These are phyloP conservation scores for Yamadazyma phyllophila DNA, from an alignment of 805 yeast genomes.

Conservation along the genomic window DNA sequence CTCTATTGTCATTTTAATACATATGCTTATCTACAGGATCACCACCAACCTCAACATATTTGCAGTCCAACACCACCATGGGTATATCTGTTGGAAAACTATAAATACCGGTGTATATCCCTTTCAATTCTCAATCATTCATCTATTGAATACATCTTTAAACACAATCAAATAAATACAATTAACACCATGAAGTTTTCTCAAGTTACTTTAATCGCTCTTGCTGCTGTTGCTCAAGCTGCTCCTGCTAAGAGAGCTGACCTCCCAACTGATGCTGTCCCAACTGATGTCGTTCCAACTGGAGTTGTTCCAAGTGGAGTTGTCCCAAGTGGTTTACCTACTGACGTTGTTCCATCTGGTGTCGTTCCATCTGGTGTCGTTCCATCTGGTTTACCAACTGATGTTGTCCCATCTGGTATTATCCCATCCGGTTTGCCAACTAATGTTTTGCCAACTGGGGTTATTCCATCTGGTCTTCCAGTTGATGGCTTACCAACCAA, in stretches of 20 bases:
- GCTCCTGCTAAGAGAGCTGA: conserved; percentile 15
- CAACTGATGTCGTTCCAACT: conserved; percentile 7
- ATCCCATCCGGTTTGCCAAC: conserved; percentile 6
- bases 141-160: neutral
- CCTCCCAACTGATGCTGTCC: conserved; percentile 4
- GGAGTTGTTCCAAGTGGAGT: conserved; percentile 10
- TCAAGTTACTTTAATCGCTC: conserved; percentile 10
- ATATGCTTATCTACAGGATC: too few relatives aligned
- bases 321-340: conserved; percentile 3
- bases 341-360: conserved; percentile 5
- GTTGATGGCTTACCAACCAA: too few relatives aligned
- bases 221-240: conserved; percentile 12
- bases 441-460: conserved; percentile 6
- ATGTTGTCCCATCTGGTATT: conserved; percentile 3
- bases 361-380: conserved; percentile 8
- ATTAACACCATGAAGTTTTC: conserved; percentile 12
- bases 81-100: neutral
- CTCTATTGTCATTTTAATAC: too few relatives aligned
- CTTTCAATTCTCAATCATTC: neutral
- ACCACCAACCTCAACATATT: too few relatives aligned
- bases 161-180: neutral
- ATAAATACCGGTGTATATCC: neutral
- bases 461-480: conserved; percentile 4
- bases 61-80: neutral
- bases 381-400: conserved; percentile 11